A percentile compares a stretch with the other conserved stretches of the same genome.
Evolutionary conservation across 768 basidiomycete genomes (phyloP).

Genomic region (Plicaturopsis crispa): DNA sequence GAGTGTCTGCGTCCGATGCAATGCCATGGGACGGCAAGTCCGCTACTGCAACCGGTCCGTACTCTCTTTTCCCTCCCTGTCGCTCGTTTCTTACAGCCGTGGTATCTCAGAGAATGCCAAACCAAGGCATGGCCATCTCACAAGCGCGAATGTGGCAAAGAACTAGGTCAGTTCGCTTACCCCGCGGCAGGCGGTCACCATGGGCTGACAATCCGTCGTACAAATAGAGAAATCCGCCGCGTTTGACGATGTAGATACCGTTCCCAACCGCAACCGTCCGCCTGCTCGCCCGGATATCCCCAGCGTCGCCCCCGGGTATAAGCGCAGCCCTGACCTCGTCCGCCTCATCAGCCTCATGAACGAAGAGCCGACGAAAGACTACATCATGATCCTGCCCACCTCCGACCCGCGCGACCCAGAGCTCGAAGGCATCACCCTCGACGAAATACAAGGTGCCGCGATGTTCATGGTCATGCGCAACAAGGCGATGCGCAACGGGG

Average conservation of each 20-base stretch:
- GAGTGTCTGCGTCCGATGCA: slow-evolving; percentile 7
- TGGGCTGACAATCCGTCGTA: too few relatives aligned
- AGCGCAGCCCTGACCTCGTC: slow-evolving; percentile 7
- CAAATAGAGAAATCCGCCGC: too few relatives aligned
- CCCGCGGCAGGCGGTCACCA: neutral
- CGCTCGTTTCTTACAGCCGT: neutral
- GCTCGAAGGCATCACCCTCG: slow-evolving; percentile 1
- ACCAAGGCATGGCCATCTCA: slow-evolving; percentile 7
- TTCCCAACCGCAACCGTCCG: neutral
- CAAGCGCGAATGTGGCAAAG: slow-evolving; percentile 6
- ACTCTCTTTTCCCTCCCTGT: slow-evolving; percentile 1
- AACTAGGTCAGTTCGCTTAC: slow-evolving; percentile 3
- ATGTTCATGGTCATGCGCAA: slow-evolving; percentile 4
- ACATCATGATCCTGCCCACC: slow-evolving; percentile 1
- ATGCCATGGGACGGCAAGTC: slow-evolving; percentile 7
- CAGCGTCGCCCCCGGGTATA: slow-evolving; percentile 1
- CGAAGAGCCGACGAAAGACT: slow-evolving; percentile 6
- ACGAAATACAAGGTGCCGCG: slow-evolving; percentile 2
- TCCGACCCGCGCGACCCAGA: neutral
- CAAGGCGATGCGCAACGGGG: slow-evolving; percentile 2
- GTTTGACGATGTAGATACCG: neutral
- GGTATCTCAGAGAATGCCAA: slow-evolving; percentile 5
- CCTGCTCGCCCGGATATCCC: neutral
- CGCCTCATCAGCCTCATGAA: slow-evolving; percentile 7
- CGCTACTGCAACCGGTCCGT: slow-evolving; percentile 7